phyloP scores from a whole-genome alignment of 306 rosid species.

The Pterocarpus santalinus region DNA sequence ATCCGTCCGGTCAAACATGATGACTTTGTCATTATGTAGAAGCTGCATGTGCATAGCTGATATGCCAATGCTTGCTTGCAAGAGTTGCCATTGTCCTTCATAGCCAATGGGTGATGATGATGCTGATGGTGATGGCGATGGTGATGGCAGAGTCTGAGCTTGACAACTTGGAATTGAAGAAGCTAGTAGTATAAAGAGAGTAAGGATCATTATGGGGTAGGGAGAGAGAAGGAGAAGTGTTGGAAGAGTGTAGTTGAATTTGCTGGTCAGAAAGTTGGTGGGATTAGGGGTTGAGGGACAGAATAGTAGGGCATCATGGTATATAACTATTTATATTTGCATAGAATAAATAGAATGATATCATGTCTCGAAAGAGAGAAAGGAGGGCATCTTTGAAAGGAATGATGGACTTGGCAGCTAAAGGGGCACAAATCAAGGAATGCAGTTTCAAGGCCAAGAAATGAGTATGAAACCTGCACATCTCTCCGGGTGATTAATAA shows the following conservation, averaged over 20 bases:
- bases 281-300: slow-evolving; percentile 13
- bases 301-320: slow-evolving; percentile 21
- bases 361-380: background rate
- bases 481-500: background rate
- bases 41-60: slow-evolving; percentile 96
- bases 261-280: slow-evolving; percentile 41
- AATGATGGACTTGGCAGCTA: slow-evolving; percentile 34
- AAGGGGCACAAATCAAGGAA: slow-evolving; percentile 36
- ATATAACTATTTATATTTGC: background rate
- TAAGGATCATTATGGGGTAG: slow-evolving; percentile 41
- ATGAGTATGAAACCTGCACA: slow-evolving; percentile 20
- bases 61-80: slow-evolving; percentile 70
- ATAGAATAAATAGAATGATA: background rate
- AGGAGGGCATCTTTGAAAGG: slow-evolving; percentile 43
- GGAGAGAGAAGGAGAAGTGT: slow-evolving; percentile 27
- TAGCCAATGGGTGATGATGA: background rate
- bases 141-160: slow-evolving; percentile 20
- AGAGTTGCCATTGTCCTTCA: slow-evolving; percentile 72
- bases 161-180: slow-evolving; percentile 12
- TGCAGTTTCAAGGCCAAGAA: slow-evolving; percentile 51
- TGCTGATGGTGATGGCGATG: too few relatives aligned
- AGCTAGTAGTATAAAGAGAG: slow-evolving; percentile 35
- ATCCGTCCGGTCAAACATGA: slow-evolving; percentile 80
- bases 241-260: slow-evolving; percentile 50
- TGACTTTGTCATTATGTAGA: slow-evolving; percentile 59